A percentile compares a stretch with the other conserved stretches of the same genome.
These are phyloP conservation scores for Starmerella khaoyaiensis DNA, from an alignment of 805 yeast genomes.

Conservation along the genomic window DNA sequence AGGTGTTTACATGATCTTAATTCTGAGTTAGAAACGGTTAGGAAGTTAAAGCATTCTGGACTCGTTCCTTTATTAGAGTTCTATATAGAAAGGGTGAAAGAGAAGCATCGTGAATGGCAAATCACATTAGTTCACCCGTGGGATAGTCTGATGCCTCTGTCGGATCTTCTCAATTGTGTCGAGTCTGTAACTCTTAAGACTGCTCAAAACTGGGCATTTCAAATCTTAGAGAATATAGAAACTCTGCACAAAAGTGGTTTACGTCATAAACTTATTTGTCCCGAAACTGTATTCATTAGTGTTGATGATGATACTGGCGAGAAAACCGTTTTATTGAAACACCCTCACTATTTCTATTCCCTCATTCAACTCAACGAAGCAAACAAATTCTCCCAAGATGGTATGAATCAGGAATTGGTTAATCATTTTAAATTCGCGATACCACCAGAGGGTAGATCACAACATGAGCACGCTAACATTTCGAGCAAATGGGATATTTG, in stretches of 20 bases:
- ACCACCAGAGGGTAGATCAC: constrained; percentile 53
- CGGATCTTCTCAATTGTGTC: constrained; percentile 54
- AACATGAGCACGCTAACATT: not conserved
- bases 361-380: constrained; percentile 26
- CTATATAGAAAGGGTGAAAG: constrained; percentile 35
- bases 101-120: constrained; percentile 39
- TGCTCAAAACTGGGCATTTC: constrained; percentile 81
- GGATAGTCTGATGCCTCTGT: constrained; percentile 43
- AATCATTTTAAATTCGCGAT: constrained; percentile 36
- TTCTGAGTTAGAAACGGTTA: constrained; percentile 52
- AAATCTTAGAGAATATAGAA: constrained; percentile 74
- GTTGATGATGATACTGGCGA: constrained; percentile 42
- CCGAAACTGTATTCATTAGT: constrained; percentile 44
- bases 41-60: constrained; percentile 50
- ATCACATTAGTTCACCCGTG: constrained; percentile 58
- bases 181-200: constrained; percentile 55
- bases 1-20: constrained; percentile 61
- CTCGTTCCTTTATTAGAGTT: constrained; percentile 56
- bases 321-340: constrained; percentile 24
- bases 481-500: constrained; percentile 83
- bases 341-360: constrained; percentile 22
- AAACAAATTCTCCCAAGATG: constrained; percentile 23
- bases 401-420: not conserved
- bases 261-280: constrained; percentile 54
- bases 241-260: constrained; percentile 74